Evolutionary conservation across 2,329 filamentous ascomycete genomes (phyloP).

Genomic region (Calonectria leucothoes): DNA sequence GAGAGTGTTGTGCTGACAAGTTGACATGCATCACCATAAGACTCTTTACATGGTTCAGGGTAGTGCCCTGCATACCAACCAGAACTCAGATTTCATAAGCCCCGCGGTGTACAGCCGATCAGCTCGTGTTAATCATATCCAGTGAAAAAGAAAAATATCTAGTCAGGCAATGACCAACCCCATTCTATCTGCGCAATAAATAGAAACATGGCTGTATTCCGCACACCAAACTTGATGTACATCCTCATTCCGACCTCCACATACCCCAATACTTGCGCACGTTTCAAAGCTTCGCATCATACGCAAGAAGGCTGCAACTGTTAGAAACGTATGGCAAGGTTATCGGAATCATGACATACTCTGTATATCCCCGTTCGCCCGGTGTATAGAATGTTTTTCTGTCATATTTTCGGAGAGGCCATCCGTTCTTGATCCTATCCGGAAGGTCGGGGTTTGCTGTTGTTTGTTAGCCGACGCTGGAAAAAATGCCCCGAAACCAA

Average conservation of each 20-base stretch:
- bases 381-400: conserved; percentile 35
- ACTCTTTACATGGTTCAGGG: background rate
- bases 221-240: no score
- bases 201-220: background rate
- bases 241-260: background rate
- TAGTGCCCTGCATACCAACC: background rate
- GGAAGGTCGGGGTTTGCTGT: conserved; percentile 39
- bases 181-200: background rate
- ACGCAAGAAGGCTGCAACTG: conserved; percentile 26
- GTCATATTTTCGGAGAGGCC: conserved; percentile 37
- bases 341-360: conserved; percentile 22
- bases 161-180: background rate
- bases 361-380: conserved; percentile 33
- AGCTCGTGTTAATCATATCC: background rate
- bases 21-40: background rate
- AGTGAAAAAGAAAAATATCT: background rate
- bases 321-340: conserved; percentile 6
- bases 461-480: conserved; percentile 2
- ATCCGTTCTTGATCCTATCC: conserved; percentile 38
- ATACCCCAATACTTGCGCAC: background rate
- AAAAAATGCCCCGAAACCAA: background rate
- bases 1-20: background rate
- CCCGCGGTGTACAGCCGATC: background rate
- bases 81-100: background rate
- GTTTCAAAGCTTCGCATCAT: conserved; percentile 23